Conservation (phyloP, 2,329 filamentous ascomycete species). For the Falciphora oryzae region DNA sequence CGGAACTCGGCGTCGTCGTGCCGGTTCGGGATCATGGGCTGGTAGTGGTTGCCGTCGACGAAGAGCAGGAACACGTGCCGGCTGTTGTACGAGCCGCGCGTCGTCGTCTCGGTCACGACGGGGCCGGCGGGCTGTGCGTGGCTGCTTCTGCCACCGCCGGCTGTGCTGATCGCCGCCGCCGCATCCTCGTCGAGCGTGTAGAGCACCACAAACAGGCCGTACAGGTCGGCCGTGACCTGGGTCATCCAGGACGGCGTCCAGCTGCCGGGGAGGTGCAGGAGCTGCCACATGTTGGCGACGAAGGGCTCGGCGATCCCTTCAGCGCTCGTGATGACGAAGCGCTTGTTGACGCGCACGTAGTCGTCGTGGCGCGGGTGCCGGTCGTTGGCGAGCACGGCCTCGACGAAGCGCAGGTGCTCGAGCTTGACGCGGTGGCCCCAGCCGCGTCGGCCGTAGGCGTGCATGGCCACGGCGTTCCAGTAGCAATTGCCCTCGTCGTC, state of each 20-base stretch:
- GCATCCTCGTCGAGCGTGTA: slow-evolving; percentile 15
- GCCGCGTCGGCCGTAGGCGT: slow-evolving; percentile 18
- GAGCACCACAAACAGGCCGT: slow-evolving; percentile 24
- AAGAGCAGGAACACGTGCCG: slow-evolving; percentile 25
- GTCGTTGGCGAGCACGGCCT: slow-evolving; percentile 18
- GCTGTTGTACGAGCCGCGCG: slow-evolving; percentile 23
- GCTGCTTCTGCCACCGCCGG: no score
- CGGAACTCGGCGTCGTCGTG: slow-evolving; percentile 23
- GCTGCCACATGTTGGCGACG: slow-evolving; percentile 23
- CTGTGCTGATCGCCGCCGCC: no score
- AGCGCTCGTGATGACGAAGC: slow-evolving; percentile 15
- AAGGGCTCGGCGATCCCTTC: neutral
- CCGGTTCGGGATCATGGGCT: slow-evolving; percentile 24
- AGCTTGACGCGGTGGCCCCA: slow-evolving; percentile 23
- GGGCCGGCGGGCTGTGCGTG: no score
- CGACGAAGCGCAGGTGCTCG: slow-evolving; percentile 22
- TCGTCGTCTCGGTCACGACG: slow-evolving; percentile 17
- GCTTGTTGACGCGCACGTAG: slow-evolving; percentile 21
- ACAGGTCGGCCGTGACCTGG: slow-evolving; percentile 26
- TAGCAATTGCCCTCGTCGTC: slow-evolving; percentile 20
- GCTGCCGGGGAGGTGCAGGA: slow-evolving; percentile 21
- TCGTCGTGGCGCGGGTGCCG: slow-evolving; percentile 20
- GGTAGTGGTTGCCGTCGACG: slow-evolving; percentile 20
- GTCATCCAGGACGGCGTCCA: slow-evolving; percentile 24
- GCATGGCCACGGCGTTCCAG: slow-evolving; percentile 23